Conservation (phyloP, 306 rosid species). For the Gastrolobium villosum region DNA sequence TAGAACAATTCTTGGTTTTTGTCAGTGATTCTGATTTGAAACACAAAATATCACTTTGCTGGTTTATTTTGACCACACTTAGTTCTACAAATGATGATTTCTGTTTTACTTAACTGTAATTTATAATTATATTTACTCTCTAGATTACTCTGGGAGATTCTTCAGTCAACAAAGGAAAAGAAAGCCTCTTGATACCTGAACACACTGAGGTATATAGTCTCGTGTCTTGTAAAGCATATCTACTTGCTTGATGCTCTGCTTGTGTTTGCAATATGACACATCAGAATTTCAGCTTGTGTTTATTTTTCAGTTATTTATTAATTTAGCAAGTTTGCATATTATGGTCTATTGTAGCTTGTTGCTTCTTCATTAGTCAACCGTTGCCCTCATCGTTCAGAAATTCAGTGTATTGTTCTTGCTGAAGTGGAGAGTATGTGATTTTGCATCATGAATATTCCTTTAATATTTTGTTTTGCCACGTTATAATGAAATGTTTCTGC, state of each 20-base stretch:
- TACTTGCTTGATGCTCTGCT: conserved; percentile 21
- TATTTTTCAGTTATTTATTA: conserved; percentile 32
- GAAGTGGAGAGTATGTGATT: conserved; percentile 76
- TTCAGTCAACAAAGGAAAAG: conserved; percentile 73
- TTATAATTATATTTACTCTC: conserved; percentile 38
- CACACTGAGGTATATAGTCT: conserved; percentile 64
- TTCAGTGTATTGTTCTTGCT: conserved; percentile 81
- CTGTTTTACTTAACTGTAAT: conserved; percentile 5
- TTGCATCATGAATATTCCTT: conserved; percentile 31
- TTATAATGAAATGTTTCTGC: conserved; percentile 14
- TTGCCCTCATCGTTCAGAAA: conserved; percentile 96
- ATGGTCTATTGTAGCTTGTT: conserved; percentile 58
- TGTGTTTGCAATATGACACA: conserved; percentile 8
- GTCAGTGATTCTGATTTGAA: conserved; percentile 5
- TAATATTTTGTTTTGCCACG: conserved; percentile 6
- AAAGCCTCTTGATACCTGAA: conserved; percentile 79
- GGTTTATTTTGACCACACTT: neutral
- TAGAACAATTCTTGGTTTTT: conserved; percentile 10
- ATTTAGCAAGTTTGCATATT: conserved; percentile 24
- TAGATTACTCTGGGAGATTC: conserved; percentile 73
- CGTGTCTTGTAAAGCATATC: conserved; percentile 23
- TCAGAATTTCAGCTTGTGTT: neutral
- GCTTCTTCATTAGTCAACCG: conserved; percentile 65
- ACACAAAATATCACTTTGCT: neutral
- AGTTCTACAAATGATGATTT: conserved; percentile 29